These are phyloP conservation scores for Cyclospora cayetanensis DNA, from an alignment of 169 alveolate genomes.

Conservation along the genomic window DNA sequence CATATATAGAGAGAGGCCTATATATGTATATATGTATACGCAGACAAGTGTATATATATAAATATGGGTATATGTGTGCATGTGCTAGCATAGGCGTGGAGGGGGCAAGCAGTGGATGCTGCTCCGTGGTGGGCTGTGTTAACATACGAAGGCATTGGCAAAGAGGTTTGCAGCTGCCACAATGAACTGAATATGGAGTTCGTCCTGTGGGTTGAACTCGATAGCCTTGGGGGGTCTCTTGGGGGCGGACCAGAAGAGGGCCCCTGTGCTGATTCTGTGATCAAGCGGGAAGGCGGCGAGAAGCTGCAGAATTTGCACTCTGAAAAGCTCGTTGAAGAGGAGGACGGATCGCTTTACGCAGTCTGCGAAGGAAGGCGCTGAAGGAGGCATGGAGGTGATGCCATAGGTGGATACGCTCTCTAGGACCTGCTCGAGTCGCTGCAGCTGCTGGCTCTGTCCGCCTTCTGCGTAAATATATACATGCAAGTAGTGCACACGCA, in stretches of 20 bases:
- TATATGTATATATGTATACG: too few relatives aligned
- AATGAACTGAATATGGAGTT: constrained; percentile 88
- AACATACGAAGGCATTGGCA: constrained; percentile 79
- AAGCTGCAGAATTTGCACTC: constrained; percentile 93
- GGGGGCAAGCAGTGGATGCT: too few relatives aligned
- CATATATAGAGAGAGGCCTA: too few relatives aligned
- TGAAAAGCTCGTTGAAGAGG: constrained; percentile 88
- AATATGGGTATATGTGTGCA: too few relatives aligned
- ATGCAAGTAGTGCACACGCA: not conserved
- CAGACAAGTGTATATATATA: too few relatives aligned
- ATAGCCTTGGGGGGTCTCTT: constrained; percentile 97
- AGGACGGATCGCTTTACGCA: constrained; percentile 51
- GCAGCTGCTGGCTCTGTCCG: constrained; percentile 43
- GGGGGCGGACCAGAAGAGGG: constrained; percentile 98
- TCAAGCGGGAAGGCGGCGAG: constrained; percentile 96
- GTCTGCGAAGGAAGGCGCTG: constrained; percentile 11
- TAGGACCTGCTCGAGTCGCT: constrained; percentile 17
- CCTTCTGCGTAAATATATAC: constrained; percentile 61
- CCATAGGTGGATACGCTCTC: not conserved
- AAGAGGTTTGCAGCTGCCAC: constrained; percentile 91
- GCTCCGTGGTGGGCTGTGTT: too few relatives aligned
- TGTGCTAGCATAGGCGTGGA: too few relatives aligned
- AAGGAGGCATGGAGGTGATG: not conserved
- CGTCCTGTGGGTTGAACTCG: constrained; percentile 88
- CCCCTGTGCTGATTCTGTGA: constrained; percentile 94